These are phyloP conservation scores for Fragilaria radians DNA, from an alignment of 108 stramenopile genomes.

Conservation along the genomic window DNA sequence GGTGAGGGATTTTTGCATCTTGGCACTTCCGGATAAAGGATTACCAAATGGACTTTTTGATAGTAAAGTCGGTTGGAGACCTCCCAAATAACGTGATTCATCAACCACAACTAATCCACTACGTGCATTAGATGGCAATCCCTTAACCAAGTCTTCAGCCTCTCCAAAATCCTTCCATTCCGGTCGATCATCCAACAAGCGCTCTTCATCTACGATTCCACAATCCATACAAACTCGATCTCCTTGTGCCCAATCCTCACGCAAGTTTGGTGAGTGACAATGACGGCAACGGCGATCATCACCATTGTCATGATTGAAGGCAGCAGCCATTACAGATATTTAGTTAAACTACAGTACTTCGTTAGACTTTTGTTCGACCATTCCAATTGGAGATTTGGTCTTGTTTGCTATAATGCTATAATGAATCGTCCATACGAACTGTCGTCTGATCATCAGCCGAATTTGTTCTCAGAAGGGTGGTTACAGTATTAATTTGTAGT, in stretches of 20 bases:
- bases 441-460: no score
- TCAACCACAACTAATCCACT: conserved; percentile 42
- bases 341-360: no score
- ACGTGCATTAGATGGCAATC: conserved; percentile 20
- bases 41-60: conserved; percentile 30
- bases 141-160: conserved; percentile 37
- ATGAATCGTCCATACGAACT: no score
- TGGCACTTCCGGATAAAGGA: not conserved
- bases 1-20: conserved; percentile 19
- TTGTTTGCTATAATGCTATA: no score
- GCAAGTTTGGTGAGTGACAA: conserved; percentile 29
- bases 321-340: no score
- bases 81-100: conserved; percentile 44
- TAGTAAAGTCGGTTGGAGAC: conserved; percentile 47
- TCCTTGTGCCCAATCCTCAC: conserved; percentile 49
- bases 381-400: no score
- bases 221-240: conserved; percentile 58
- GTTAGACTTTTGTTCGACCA: no score
- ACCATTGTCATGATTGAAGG: conserved; percentile 16
- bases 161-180: conserved; percentile 60
- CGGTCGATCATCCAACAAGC: conserved; percentile 36
- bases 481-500: no score
- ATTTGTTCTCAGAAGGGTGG: no score
- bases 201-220: conserved; percentile 47
- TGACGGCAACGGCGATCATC: conserved; percentile 28